These are phyloP conservation scores for Climacium dendroides DNA, from an alignment of 225 moss, liverwort and hornwort genomes.

Conservation along the genomic window DNA sequence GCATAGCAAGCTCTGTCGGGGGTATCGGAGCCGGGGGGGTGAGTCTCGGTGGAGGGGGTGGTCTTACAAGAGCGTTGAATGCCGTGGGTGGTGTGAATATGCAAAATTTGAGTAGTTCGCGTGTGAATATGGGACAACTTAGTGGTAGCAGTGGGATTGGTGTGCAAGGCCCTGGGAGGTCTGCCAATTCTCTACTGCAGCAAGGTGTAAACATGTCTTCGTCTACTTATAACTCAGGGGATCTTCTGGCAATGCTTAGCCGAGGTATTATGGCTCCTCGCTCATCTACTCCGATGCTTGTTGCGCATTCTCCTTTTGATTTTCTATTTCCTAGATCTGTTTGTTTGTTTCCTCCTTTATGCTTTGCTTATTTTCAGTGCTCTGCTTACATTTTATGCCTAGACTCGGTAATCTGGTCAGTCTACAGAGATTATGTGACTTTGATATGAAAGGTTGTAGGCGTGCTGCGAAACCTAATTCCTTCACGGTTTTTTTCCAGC, in stretches of 20 bases:
- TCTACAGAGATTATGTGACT: neutral
- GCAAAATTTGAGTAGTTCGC: slow-evolving; percentile 76
- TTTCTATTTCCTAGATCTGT: neutral
- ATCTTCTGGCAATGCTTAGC: slow-evolving; percentile 93
- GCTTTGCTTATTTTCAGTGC: neutral
- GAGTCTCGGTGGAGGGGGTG: slow-evolving; percentile 66
- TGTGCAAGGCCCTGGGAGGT: slow-evolving; percentile 94
- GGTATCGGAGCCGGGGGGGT: slow-evolving; percentile 62
- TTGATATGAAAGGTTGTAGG: neutral
- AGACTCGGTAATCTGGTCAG: neutral
- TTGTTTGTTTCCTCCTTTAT: neutral
- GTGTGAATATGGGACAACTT: slow-evolving; percentile 92
- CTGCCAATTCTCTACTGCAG: slow-evolving; percentile 79
- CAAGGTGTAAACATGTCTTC: slow-evolving; percentile 95
- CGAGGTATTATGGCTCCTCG: slow-evolving; percentile 50
- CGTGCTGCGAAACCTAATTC: neutral
- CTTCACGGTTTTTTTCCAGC: slow-evolving; percentile 1
- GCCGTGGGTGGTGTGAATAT: slow-evolving; percentile 69
- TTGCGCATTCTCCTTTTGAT: neutral
- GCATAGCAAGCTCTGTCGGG: slow-evolving; percentile 83
- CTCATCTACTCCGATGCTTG: neutral
- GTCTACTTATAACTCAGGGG: slow-evolving; percentile 77
- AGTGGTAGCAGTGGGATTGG: slow-evolving; percentile 81
- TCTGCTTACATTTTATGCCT: neutral
- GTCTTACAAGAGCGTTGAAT: slow-evolving; percentile 72